Conservation (phyloP, 441 rosid species). For the Erodium trifolium region DNA sequence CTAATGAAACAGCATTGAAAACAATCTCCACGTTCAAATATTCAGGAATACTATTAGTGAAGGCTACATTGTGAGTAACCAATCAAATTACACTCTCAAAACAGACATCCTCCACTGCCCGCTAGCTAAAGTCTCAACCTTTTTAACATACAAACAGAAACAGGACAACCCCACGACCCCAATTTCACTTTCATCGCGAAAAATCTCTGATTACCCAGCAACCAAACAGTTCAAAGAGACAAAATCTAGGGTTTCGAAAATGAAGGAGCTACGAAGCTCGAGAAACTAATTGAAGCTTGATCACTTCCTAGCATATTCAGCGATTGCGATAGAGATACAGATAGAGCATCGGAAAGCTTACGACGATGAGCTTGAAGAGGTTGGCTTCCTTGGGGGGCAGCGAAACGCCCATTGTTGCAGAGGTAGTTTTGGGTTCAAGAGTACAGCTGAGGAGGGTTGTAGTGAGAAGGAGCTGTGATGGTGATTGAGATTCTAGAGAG, state of each 20-base stretch:
- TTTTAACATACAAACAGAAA: neutral
- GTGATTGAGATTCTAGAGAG: conserved; percentile 14
- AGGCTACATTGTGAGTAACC: neutral
- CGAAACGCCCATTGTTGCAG: conserved; percentile 73
- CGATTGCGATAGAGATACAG: neutral
- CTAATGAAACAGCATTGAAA: neutral
- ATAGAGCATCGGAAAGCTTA: conserved; percentile 39
- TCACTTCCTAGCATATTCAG: neutral
- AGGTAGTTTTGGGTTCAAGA: neutral
- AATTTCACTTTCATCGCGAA: neutral
- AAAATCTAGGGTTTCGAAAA: conserved; percentile 33
- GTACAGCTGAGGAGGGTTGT: conserved; percentile 17
- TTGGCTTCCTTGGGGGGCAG: conserved; percentile 99
- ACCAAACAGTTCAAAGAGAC: conserved; percentile 4
- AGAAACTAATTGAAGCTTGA: conserved; percentile 1
- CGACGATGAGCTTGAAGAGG: conserved; percentile 99
- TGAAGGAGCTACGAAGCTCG: neutral
- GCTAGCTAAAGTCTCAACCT: neutral
- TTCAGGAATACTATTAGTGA: neutral
- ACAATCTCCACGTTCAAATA: neutral
- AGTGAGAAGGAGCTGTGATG: conserved; percentile 17
- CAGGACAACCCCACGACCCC: conserved; percentile 2
- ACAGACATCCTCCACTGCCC: neutral
- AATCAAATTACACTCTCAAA: neutral
- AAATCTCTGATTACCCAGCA: neutral